phyloP scores from a whole-genome alignment of 306 rosid genomes.

The Argentina anserina region DNA sequence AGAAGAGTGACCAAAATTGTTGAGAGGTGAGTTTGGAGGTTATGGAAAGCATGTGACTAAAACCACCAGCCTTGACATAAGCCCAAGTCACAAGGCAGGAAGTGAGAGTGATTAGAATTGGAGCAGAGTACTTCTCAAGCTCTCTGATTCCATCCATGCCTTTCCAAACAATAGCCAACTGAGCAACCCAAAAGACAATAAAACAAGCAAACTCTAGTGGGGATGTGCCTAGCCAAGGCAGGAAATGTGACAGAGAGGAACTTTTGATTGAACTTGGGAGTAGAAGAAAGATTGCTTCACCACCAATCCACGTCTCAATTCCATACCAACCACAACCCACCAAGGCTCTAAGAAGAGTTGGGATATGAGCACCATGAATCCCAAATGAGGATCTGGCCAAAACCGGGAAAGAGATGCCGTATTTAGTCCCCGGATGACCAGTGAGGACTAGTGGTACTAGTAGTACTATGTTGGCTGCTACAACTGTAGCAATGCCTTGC shows the following conservation, averaged over 20 bases:
- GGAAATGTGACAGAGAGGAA: slow-evolving; percentile 23
- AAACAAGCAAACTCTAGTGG: slow-evolving; percentile 77
- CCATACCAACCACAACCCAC: slow-evolving; percentile 99
- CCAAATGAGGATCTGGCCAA: slow-evolving; percentile 85
- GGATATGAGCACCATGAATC: slow-evolving; percentile 76
- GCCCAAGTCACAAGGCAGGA: slow-evolving; percentile 63
- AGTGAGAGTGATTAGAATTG: slow-evolving; percentile 61
- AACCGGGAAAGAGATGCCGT: slow-evolving; percentile 85
- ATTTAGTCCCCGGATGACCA: slow-evolving; percentile 75
- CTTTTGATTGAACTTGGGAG: slow-evolving; percentile 49
- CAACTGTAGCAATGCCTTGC: slow-evolving; percentile 89
- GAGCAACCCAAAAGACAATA: slow-evolving; percentile 56
- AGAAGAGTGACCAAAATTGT: slow-evolving; percentile 68
- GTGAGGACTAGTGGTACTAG: slow-evolving; percentile 59
- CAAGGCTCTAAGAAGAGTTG: slow-evolving; percentile 69
- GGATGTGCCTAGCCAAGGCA: slow-evolving; percentile 84
- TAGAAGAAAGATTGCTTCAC: slow-evolving; percentile 80
- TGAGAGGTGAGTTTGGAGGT: slow-evolving; percentile 58
- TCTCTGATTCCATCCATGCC: slow-evolving; percentile 82
- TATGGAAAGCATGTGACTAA: slow-evolving; percentile 66
- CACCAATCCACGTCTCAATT: slow-evolving; percentile 93
- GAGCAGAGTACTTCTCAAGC: slow-evolving; percentile 86
- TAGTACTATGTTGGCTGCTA: slow-evolving; percentile 54
- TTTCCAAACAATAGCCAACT: slow-evolving; percentile 58
- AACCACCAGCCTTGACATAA: slow-evolving; percentile 64